phyloP scores from a whole-genome alignment of 495 filamentous ascomycete species.

The Trichoderma asperelloides region DNA sequence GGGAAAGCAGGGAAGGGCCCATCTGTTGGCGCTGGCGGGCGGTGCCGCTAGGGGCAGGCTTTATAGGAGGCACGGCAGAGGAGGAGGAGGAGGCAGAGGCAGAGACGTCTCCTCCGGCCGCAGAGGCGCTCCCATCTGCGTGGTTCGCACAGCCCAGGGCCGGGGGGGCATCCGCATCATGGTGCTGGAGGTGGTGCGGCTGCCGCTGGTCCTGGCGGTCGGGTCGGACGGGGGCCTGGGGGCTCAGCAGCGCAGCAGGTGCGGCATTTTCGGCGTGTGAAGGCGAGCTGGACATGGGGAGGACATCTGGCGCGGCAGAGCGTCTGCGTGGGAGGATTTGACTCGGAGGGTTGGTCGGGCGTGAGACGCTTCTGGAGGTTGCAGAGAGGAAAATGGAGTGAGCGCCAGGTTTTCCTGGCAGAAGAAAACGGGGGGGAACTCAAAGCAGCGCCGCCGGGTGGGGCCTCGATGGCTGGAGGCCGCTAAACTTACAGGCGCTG shows the following conservation, averaged over 20 bases:
- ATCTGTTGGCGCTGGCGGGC: slow-evolving; percentile 26
- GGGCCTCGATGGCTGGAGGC: not conserved
- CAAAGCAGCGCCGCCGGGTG: not conserved
- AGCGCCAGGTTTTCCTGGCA: not conserved
- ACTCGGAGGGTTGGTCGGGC: slow-evolving; percentile 9
- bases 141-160: slow-evolving; percentile 10
- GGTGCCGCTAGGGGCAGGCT: slow-evolving; percentile 29
- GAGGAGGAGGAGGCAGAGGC: slow-evolving; percentile 21
- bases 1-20: slow-evolving; percentile 40
- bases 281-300: slow-evolving; percentile 41
- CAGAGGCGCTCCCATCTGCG: slow-evolving; percentile 17
- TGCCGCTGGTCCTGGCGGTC: slow-evolving; percentile 12
- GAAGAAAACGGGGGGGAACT: not conserved
- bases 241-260: slow-evolving; percentile 38
- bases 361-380: not conserved
- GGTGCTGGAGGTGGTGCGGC: not conserved
- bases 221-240: slow-evolving; percentile 11
- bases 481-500: too few relatives aligned
- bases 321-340: slow-evolving; percentile 19
- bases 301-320: slow-evolving; percentile 35
- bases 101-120: slow-evolving; percentile 23
- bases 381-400: not conserved
- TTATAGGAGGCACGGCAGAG: slow-evolving; percentile 32
- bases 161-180: not conserved
- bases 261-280: slow-evolving; percentile 39